A percentile compares a stretch with the other conserved stretches of the same genome.
Conservation (phyloP, 108 stramenopile genomes). For the Skeletonema marinoi region DNA sequence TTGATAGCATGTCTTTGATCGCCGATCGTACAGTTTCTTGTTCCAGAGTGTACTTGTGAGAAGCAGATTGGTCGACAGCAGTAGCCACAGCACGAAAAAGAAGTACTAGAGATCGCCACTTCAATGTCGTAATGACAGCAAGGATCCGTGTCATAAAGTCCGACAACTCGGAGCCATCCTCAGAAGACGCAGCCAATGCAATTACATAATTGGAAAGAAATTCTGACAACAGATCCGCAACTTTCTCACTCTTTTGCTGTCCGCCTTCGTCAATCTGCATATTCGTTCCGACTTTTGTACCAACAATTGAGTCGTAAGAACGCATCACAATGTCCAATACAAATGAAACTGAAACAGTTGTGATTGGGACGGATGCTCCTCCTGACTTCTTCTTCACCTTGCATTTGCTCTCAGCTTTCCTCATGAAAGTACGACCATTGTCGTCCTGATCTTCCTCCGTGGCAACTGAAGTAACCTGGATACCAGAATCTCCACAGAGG, state of each 20-base stretch:
- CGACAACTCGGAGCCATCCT: constrained; percentile 9
- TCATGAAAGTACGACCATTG: constrained; percentile 27
- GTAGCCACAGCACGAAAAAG: constrained; percentile 30
- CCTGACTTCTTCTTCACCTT: constrained; percentile 34
- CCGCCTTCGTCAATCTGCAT: constrained; percentile 60
- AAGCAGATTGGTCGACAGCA: constrained; percentile 26
- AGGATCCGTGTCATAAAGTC: constrained; percentile 32
- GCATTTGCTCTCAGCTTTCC: constrained; percentile 33
- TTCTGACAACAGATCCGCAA: constrained; percentile 23
- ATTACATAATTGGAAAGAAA: constrained; percentile 51
- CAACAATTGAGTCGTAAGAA: constrained; percentile 72
- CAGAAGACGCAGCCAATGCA: constrained; percentile 20
- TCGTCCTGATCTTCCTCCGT: constrained; percentile 7
- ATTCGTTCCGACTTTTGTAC: constrained; percentile 67
- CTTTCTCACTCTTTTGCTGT: constrained; percentile 34
- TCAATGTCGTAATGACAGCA: constrained; percentile 12
- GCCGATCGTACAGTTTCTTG: constrained; percentile 16
- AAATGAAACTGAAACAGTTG: constrained; percentile 51
- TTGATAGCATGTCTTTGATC: constrained; percentile 27
- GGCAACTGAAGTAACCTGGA: constrained; percentile 12
- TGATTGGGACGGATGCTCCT: constrained; percentile 26
- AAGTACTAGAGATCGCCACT: constrained; percentile 29
- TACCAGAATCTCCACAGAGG: constrained; percentile 57
- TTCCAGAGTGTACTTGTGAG: constrained; percentile 1
- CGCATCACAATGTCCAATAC: constrained; percentile 63